These are phyloP conservation scores for Bisporella sp. DNA, from an alignment of 2,329 filamentous ascomycete species.

Conservation along the genomic window DNA sequence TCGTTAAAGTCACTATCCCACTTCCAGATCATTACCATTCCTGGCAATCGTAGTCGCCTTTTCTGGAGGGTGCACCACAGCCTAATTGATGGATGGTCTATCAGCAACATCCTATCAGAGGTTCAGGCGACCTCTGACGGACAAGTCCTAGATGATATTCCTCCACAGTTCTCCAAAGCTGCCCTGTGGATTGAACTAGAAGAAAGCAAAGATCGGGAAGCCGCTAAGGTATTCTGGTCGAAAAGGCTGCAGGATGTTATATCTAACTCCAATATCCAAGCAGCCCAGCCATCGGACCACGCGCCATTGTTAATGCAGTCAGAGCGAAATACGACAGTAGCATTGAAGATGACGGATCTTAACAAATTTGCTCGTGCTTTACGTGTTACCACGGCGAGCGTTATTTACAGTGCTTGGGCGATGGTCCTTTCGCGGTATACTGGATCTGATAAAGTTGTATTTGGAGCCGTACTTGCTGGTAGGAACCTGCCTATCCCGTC, in stretches of 20 bases:
- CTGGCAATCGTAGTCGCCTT: no score
- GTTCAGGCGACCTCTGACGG: slow-evolving; percentile 1
- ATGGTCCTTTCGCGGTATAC: slow-evolving; percentile 26
- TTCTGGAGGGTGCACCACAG: slow-evolving; percentile 29
- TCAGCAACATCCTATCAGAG: slow-evolving; percentile 4
- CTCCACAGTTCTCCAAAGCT: background rate
- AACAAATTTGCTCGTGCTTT: slow-evolving; percentile 3
- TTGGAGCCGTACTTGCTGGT: slow-evolving; percentile 31
- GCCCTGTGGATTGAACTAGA: no score
- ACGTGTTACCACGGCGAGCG: slow-evolving; percentile 1
- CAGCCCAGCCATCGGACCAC: background rate
- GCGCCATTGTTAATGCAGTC: background rate
- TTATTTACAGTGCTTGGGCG: slow-evolving; percentile 32
- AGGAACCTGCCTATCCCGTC: slow-evolving; percentile 27
- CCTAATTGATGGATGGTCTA: slow-evolving; percentile 28
- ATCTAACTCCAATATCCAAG: background rate
- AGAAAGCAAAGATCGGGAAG: background rate
- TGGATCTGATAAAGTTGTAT: slow-evolving; percentile 26
- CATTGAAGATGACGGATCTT: background rate
- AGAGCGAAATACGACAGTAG: background rate
- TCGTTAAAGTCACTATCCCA: no score
- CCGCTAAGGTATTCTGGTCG: background rate
- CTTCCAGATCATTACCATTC: no score
- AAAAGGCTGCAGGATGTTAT: background rate
- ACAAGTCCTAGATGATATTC: background rate